Evolutionary conservation across 75 land plant genomes (phyloP), one percentile per base, ranked within the genome.

Genomic region (Cunninghamia lanceolata): DNA sequence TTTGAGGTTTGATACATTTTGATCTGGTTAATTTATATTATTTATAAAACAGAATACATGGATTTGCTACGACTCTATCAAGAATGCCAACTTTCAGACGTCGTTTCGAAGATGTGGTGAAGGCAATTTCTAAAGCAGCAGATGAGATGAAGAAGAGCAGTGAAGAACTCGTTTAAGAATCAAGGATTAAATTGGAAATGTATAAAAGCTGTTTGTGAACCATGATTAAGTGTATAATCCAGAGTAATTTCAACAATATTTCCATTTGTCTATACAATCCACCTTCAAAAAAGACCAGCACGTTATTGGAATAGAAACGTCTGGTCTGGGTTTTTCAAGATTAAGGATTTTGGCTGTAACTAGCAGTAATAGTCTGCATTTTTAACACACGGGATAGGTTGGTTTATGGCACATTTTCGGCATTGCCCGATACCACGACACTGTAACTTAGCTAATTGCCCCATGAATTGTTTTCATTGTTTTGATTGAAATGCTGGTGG

Each of bases 51-150:
- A 97, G 99, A 87, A 46, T 96, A 79, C 97, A 93, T 75, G 99
- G 99, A 30, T 93, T 96, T 83, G 90, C 93, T 39, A 91, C 89
- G 28, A 88, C 94, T 17, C 46, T 95, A 84, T 93, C 99, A 2
- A 70, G 99, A 66, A 79, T 96, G 15, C 99, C 99, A 79, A 94
- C 96, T 7, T 92, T 94, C 86, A 82, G 97, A 46, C 90, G 99
- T 36, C 92, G 96, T 9, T 92, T 94, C 83, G 84, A 84, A 70
- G 88, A 88, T 38, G 75, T 96, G 53, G 91, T 94, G 82, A 94
- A 93, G 87, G 70, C 87, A 30, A 53, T 96, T 53, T 90, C 88
- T 43, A 9, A 88, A 47, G 94, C 90, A 42, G 95, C 92, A 16
- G 40, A 87, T 2, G 86, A 87, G 75, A 78, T 80, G 47, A 42